Percentiles rank a stretch among this genome's conserved stretches.
These are phyloP conservation scores for Myochromella boudieri DNA, from an alignment of 768 basidiomycete species.

Conservation along the genomic window DNA sequence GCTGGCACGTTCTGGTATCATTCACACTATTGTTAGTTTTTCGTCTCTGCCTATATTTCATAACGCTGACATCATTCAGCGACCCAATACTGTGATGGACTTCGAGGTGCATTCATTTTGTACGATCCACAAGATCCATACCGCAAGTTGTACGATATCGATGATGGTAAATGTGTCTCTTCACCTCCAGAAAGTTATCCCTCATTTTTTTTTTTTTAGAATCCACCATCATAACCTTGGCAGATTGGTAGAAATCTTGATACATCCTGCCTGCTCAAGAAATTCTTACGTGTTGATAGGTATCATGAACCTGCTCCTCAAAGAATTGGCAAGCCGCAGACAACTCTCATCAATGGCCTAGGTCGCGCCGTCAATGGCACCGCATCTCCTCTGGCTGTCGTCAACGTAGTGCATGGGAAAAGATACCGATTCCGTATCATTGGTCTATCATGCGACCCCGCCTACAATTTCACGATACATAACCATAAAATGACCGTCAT, in stretches of 20 bases:
- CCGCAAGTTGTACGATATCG: slow-evolving; percentile 24
- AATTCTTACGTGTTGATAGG: background rate
- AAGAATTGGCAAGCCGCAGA: background rate
- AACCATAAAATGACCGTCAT: slow-evolving; percentile 51
- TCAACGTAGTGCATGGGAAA: slow-evolving; percentile 29
- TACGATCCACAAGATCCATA: slow-evolving; percentile 38
- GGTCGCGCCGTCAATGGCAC: slow-evolving; percentile 32
- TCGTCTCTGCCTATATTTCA: background rate
- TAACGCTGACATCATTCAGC: slow-evolving; percentile 9
- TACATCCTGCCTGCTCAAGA: background rate
- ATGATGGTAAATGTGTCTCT: slow-evolving; percentile 13
- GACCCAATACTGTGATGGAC: slow-evolving; percentile 49
- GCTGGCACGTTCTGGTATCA: slow-evolving; percentile 31
- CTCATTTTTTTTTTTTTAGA: slow-evolving; percentile 19
- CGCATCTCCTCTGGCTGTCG: slow-evolving; percentile 27
- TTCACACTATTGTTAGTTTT: slow-evolving; percentile 24
- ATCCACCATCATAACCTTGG: slow-evolving; percentile 41
- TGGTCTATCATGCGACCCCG: slow-evolving; percentile 31
- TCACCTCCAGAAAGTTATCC: background rate
- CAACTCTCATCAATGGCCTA: slow-evolving; percentile 36
- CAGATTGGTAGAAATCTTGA: slow-evolving; percentile 32
- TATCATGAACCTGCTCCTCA: slow-evolving; percentile 7
- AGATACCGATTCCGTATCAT: slow-evolving; percentile 39
- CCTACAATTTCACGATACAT: slow-evolving; percentile 45
- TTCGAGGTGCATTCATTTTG: slow-evolving; percentile 34